Base-by-base conservation (phyloP, 306 rosid species). In the Cicer arietinum region DNA sequence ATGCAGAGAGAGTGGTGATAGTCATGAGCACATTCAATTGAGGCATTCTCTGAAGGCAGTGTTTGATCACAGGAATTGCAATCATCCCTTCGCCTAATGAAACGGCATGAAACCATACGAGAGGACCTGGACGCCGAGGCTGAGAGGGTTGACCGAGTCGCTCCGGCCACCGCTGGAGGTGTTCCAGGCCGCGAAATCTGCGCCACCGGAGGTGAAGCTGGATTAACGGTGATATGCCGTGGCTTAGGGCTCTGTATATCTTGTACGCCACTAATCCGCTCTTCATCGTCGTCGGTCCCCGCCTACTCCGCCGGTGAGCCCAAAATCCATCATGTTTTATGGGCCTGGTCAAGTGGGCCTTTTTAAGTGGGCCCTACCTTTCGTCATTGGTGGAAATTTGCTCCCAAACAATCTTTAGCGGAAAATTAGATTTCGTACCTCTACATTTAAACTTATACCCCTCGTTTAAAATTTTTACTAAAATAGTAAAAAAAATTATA, bases 11-110 rank as follows among this genome's bases (percentile, higher is more conserved):
- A 17, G 97, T 90, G 63, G 97, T 86, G 13, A 85, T 84, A 12
- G 96, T 94, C 88, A 91, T 63, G 90, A 91, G 85, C 61, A 94
- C 79, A 48, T 61, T 90, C 67, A 94, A 77, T 76, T 81, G 86
- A 62, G 97, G 97, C 82, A 88, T 86, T 47, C 10, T 83, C 74
- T 57, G 83, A 51, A 90, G 84, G 83, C 94, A 90, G 45, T 85
- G 85, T 82, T 82, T 90, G 86, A 94, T 88, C 13, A 94, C 86
- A 17, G 97, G 94, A 90, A 94, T 80, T 25, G 96, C 94, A 14
- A 90, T 76, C 91, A 90, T 80, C 73, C 98, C 97, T 90, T 94
- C 98, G 48, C 98, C 98, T 82, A 91, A 76, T 8, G 98, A 91
- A 47, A 94, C 97, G 76, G 98, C 98, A 77, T 94, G 97, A 80